Base-by-base conservation (phyloP, 805 yeast species). In the Candida nemodendra region DNA sequence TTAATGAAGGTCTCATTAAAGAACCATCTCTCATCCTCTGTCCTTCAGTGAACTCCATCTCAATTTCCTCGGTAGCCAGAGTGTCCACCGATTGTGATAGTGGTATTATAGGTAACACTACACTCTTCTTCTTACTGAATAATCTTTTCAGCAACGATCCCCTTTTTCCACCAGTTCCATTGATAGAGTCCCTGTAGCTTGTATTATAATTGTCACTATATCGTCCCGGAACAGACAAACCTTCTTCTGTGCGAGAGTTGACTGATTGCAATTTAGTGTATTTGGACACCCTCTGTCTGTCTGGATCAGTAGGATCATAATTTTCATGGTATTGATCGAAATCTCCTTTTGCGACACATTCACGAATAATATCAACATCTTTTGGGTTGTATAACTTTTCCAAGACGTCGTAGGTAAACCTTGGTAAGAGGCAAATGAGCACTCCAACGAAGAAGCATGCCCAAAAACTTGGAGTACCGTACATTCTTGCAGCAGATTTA, bases 221-320 rank as follows among this genome's bases (percentile, higher is more conserved):
- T n/a, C n/a, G n/a, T 13, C 33, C 42, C 11, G 42, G 44, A 1
- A 49, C 40, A 11, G 45, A 21, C 12, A 46, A 49, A 12, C 36
- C 35, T 25, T 43, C 39, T 8, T 36, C 50, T 16, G 34, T 36
- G 12, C 40, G 45, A 14, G 49, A 34, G 28, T 65, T 69, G 27
- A 60, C 38, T 5, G 61, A 49, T 27, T 58, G 60, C 4, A 57
- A 60, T 16, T 54, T 51, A 5, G 67, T 57, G 51, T 76, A 72
- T 33, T 71, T 65, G 27, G 78, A 66, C 21, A 82, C 65, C 43
- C 71, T 71, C 12, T 67, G 69, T 48, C 84, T 71, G 43, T 79
- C 64, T 21, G 90, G 87, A 60, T 84, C 90, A 2, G 95, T 84
- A 30, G 95, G 95, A 57, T 84, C 95, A 56, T 81, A 84, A 37